Evolutionary conservation across 1,284 basidiomycete species (phyloP).

Genomic region (Melampsora americana): DNA sequence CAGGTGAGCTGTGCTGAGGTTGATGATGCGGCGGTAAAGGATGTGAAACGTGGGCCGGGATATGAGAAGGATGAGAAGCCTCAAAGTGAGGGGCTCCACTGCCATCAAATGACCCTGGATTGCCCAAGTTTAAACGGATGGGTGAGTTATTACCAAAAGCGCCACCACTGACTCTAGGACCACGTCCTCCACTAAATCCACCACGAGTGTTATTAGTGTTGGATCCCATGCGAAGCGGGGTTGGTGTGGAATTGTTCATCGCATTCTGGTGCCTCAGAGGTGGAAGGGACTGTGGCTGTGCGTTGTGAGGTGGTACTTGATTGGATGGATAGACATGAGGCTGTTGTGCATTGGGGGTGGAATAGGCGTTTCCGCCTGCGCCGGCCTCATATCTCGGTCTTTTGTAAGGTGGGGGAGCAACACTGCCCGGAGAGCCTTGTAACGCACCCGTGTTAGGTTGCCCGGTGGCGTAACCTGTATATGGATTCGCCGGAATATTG

Average conservation of each 20-base stretch:
- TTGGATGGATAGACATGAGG: constrained; percentile 2
- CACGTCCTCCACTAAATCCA: constrained; percentile 14
- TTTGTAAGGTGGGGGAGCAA: constrained; percentile 34
- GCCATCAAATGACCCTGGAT: background rate
- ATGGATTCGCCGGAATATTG: constrained; percentile 28
- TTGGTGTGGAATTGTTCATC: background rate
- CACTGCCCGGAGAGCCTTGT: constrained; percentile 29
- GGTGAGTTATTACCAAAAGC: constrained; percentile 36
- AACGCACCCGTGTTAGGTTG: constrained; percentile 6
- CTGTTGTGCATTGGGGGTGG: constrained; percentile 3
- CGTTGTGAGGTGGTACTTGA: constrained; percentile 5
- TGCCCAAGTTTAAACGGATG: constrained; percentile 27
- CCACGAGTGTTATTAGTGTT: constrained; percentile 22
- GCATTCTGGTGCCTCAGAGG: constrained; percentile 7
- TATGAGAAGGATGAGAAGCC: background rate
- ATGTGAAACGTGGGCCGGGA: constrained; percentile 4
- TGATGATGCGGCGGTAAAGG: constrained; percentile 25
- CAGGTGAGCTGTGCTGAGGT: constrained; percentile 2
- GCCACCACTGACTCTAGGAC: constrained; percentile 7
- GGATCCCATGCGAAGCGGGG: constrained; percentile 26
- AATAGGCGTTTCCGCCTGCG: constrained; percentile 1
- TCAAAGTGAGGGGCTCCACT: constrained; percentile 32
- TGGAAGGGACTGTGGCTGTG: constrained; percentile 5
- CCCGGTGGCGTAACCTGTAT: constrained; percentile 18
- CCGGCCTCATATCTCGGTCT: constrained; percentile 31